These are phyloP conservation scores for Cordyceps javanica DNA, from an alignment of 2,329 filamentous ascomycete genomes.

Conservation along the genomic window DNA sequence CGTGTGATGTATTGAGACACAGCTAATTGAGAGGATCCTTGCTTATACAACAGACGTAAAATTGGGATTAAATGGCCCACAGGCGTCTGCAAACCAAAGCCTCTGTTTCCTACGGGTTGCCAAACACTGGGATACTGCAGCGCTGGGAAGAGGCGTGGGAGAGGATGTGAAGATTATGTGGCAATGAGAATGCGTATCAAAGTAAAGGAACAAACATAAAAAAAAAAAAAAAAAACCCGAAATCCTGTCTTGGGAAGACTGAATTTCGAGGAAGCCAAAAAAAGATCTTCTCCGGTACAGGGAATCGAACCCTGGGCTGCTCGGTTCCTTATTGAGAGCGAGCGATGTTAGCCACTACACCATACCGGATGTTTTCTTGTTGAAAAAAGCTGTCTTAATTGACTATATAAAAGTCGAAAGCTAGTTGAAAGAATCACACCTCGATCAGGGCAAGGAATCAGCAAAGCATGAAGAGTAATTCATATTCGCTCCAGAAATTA, in stretches of 20 bases:
- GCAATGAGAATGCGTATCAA: not conserved
- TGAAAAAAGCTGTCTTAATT: not conserved
- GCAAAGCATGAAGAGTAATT: no score
- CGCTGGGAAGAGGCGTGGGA: no score
- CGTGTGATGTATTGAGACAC: not conserved
- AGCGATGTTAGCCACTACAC: constrained; percentile 33
- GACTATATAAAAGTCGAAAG: not conserved
- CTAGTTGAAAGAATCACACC: not conserved
- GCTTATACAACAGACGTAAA: no score
- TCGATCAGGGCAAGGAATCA: no score
- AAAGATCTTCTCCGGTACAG: constrained; percentile 23
- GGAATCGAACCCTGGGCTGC: constrained; percentile 32
- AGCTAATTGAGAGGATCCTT: no score
- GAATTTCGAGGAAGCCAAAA: not conserved
- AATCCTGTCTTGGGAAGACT: not conserved
- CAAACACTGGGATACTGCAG: no score
- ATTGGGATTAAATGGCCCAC: no score
- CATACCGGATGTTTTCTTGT: constrained; percentile 24
- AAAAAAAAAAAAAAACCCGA: not conserved
- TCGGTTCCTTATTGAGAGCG: constrained; percentile 27
- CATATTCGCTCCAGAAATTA: no score
- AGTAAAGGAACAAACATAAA: not conserved
- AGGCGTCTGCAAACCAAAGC: no score
- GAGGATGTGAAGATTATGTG: no score
- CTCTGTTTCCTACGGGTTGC: no score